phyloP scores from a whole-genome alignment of 108 stramenopile genomes.

The Cylindrotheca fusiformis region DNA sequence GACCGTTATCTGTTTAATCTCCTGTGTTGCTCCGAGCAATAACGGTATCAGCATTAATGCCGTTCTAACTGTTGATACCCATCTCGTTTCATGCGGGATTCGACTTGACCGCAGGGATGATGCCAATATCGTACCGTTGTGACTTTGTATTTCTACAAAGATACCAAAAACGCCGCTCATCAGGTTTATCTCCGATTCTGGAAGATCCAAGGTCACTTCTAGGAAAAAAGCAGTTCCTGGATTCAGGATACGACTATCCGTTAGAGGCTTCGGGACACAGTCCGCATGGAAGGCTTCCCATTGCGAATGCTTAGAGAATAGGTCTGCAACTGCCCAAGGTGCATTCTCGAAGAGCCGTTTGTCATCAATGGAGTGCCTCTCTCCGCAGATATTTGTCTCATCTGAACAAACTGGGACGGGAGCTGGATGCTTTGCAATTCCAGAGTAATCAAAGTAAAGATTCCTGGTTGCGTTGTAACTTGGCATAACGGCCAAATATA shows the following conservation, averaged over 20 bases:
- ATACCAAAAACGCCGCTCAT: conserved; percentile 24
- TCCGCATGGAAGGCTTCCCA: conserved; percentile 32
- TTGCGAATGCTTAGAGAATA: conserved; percentile 34
- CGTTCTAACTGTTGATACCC: conserved; percentile 61
- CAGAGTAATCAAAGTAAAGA: conserved; percentile 48
- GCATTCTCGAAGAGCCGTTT: neutral
- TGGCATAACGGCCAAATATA: conserved; percentile 42
- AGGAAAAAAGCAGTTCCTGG: conserved; percentile 54
- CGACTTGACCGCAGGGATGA: conserved; percentile 57
- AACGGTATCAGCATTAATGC: conserved; percentile 47
- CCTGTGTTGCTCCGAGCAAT: conserved; percentile 57
- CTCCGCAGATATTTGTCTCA: neutral
- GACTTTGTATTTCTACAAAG: conserved; percentile 14
- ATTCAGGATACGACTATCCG: conserved; percentile 32
- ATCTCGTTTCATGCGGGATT: conserved; percentile 68
- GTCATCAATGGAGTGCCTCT: neutral
- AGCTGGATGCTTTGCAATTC: conserved; percentile 12
- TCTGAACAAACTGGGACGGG: neutral
- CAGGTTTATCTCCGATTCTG: conserved; percentile 50
- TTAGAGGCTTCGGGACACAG: conserved; percentile 20
- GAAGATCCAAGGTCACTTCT: conserved; percentile 60
- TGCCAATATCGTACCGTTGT: conserved; percentile 45
- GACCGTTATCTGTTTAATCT: conserved; percentile 57
- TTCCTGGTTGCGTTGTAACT: conserved; percentile 10
- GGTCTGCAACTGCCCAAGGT: conserved; percentile 43